Evolutionary conservation across 768 basidiomycete genomes (phyloP).

Genomic region (Postia placenta): DNA sequence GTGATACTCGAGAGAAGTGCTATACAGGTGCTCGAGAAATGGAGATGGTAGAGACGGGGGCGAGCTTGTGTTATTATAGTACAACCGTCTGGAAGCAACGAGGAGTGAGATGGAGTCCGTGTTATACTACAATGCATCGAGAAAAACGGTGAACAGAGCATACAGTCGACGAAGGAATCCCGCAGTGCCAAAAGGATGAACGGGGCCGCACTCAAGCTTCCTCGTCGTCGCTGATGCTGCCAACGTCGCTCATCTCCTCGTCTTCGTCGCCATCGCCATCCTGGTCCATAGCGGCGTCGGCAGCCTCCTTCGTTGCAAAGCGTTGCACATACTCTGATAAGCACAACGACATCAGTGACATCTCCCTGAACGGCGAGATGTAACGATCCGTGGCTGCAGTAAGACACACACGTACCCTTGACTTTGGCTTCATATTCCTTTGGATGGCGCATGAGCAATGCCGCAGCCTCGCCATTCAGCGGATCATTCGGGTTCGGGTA

Average conservation of each 20-base stretch:
- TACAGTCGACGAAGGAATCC: conserved; percentile 4
- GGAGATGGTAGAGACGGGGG: no score
- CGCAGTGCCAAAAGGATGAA: not conserved
- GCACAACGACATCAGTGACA: not conserved
- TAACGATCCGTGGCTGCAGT: no score
- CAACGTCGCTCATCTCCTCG: conserved; percentile 84
- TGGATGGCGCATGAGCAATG: conserved; percentile 94
- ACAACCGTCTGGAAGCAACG: no score
- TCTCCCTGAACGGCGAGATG: not conserved
- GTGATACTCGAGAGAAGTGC: no score
- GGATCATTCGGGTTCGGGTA: conserved; percentile 99
- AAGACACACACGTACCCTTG: conserved; percentile 57
- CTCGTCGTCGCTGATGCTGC: conserved; percentile 73
- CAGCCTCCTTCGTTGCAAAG: conserved; percentile 87
- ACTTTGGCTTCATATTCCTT: conserved; percentile 94
- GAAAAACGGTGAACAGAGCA: not conserved
- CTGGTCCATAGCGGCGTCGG: conserved; percentile 62
- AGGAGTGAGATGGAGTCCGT: no score
- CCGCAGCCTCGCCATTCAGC: conserved; percentile 95
- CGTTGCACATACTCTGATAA: conserved; percentile 86
- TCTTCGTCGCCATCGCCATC: conserved; percentile 67
- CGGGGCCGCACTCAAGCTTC: conserved; percentile 14
- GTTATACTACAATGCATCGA: no score
- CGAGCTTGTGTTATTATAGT: no score
- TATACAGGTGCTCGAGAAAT: no score